Evolutionary conservation across 78 protist genomes (phyloP).

Genomic region (Cavenderia fasciculata): DNA sequence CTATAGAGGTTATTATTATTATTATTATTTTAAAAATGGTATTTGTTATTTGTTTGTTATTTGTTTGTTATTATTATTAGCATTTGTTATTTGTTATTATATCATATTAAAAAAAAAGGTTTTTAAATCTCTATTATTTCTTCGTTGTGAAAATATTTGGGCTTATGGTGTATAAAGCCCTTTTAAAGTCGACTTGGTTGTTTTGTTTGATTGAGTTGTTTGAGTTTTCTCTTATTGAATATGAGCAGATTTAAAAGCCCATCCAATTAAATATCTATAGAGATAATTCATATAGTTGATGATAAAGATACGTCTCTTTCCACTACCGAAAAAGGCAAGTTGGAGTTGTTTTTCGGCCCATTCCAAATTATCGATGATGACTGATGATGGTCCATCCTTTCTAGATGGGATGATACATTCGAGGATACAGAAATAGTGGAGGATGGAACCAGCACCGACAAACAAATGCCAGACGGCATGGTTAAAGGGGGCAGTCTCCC

Average conservation of each 20-base stretch:
- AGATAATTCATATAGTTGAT: conserved; percentile 45
- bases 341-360: conserved; percentile 57
- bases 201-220: no score
- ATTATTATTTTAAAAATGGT: no score
- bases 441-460: conserved; percentile 54
- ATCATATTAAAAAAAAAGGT: no score
- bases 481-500: conserved; percentile 63
- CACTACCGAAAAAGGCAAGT: conserved; percentile 41
- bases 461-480: conserved; percentile 72
- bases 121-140: no score
- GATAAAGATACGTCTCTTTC: conserved; percentile 40
- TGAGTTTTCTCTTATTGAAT: conserved; percentile 19
- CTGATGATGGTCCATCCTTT: conserved; percentile 19
- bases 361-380: conserved; percentile 53
- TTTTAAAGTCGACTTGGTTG: no score
- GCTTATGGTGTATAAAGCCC: no score
- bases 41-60: no score
- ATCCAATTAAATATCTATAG: conserved; percentile 23
- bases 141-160: no score
- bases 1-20: no score
- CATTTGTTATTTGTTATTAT: no score
- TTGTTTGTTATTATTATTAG: no score
- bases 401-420: conserved; percentile 47
- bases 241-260: conserved; percentile 4
- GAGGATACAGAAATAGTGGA: conserved; percentile 68